Conservation (phyloP, 192 early-diverging fungal species). For the Podila epigama region DNA sequence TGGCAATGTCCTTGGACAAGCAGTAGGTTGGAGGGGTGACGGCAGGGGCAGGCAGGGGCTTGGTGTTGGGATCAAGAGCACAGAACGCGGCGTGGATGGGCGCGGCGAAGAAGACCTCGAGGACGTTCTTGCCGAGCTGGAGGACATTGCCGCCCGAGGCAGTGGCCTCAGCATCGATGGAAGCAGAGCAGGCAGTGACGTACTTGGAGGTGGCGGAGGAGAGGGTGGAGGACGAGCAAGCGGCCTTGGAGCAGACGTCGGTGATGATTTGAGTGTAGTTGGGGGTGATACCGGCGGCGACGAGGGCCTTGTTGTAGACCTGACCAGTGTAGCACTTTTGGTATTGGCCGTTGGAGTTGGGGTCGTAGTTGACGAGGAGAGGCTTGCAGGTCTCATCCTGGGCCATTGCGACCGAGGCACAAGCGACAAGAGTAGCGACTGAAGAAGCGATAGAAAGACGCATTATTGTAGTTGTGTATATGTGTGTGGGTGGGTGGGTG, state of each 20-base stretch:
- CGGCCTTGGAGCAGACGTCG: constrained; percentile 22
- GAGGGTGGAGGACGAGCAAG: constrained; percentile 18
- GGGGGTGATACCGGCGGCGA: constrained; percentile 8
- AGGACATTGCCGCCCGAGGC: constrained; percentile 25
- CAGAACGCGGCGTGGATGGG: constrained; percentile 30
- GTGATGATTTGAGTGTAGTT: constrained; percentile 26
- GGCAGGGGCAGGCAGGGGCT: neutral
- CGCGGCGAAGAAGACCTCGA: constrained; percentile 34
- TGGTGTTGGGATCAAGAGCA: constrained; percentile 17
- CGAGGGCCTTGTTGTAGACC: constrained; percentile 29
- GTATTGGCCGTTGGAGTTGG: constrained; percentile 4
- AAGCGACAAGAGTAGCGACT: constrained; percentile 13
- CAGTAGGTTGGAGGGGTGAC: constrained; percentile 16
- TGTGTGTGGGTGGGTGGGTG: no score
- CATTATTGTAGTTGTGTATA: constrained; percentile 9
- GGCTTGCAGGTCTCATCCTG: constrained; percentile 34
- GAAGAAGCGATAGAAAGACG: constrained; percentile 19
- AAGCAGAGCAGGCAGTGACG: constrained; percentile 28
- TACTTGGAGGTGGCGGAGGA: constrained; percentile 24
- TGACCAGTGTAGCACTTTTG: constrained; percentile 39
- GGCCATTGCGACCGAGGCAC: constrained; percentile 21
- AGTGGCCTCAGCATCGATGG: constrained; percentile 14
- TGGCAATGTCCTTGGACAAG: neutral
- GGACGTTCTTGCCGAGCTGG: constrained; percentile 32
- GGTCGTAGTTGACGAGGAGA: constrained; percentile 22